Base-by-base conservation (phyloP, 2,329 filamentous ascomycete species). In the Fusarium torulosum region DNA sequence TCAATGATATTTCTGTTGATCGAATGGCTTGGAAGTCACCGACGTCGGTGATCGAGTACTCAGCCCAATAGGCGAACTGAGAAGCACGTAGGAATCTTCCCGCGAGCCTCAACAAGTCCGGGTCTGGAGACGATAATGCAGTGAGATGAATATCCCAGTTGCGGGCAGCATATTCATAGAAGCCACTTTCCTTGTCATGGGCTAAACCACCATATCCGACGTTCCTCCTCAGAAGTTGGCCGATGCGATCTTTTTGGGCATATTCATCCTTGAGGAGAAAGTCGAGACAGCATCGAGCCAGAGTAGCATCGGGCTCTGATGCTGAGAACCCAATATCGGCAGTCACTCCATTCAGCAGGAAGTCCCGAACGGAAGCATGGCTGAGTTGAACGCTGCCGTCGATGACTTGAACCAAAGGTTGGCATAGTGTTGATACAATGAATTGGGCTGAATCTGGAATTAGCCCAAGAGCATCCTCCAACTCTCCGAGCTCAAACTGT, bases 141-240 rank as follows among this genome's bases (percentile, higher is more conserved):
- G 46, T 50, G 6, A 50, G 35, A 15, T 40, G 46, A 6, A 29
- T 29, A 20, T 40, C 21, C 46, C 46, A 50, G 46, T 50, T 50
- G 6, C 20, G 46, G 15, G 46, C 46, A 5, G 46, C 46, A 20
- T 40, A 50, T 6, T 40, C 33, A 13, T 50, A 50, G 17, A 40
- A 38, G 33, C 21, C 10, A 10, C 25, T 50, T 19, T 50, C 46
- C 13, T 29, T 13, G 27, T 23, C 17, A 0, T 17, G 23, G 6
- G 25, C 21, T 8, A 21, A 50, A 19, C 33, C 21, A 19, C 35
- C 33, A 3, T 6, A 7, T 10, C 21, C 35, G 5, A 40, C 8
- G 5, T 50, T 50, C 23, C 38, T 50, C 21, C 23, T 27, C 17
- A 50, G 10, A 9, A 15, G 35, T 14, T 40, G 46, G 9, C 46